Percentiles rank a stretch among this genome's conserved stretches.
Conservation (phyloP, 257 asterid genomes). For the Handroanthus guayacan region DNA sequence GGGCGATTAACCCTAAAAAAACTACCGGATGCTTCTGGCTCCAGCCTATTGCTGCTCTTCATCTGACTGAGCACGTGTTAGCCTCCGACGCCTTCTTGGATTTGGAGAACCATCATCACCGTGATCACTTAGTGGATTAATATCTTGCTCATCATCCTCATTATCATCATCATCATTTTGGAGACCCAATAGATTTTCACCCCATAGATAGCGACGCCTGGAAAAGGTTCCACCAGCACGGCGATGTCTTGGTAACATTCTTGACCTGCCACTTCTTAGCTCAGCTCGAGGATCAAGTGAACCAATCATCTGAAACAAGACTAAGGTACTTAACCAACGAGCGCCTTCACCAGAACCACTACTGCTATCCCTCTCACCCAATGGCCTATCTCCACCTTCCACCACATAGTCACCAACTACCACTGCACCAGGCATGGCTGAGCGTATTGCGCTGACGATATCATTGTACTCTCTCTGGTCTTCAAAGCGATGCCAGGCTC, state of each 20-base stretch:
- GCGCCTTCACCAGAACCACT: slow-evolving; percentile 56
- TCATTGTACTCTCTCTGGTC: slow-evolving; percentile 83
- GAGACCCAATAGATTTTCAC: slow-evolving; percentile 73
- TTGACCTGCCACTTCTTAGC: slow-evolving; percentile 67
- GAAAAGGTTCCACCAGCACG: slow-evolving; percentile 57
- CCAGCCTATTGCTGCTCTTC: slow-evolving; percentile 45
- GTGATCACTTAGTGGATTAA: slow-evolving; percentile 44
- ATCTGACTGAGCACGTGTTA: slow-evolving; percentile 55
- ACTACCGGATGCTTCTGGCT: slow-evolving; percentile 27
- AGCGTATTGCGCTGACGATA: slow-evolving; percentile 74
- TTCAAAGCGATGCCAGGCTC: slow-evolving; percentile 81
- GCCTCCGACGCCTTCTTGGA: slow-evolving; percentile 64
- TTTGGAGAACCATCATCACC: slow-evolving; percentile 49
- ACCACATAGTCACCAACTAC: slow-evolving; percentile 87
- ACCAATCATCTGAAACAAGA: slow-evolving; percentile 87
- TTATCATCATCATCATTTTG: slow-evolving; percentile 46
- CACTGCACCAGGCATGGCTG: slow-evolving; percentile 89
- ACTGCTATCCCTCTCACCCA: slow-evolving; percentile 40
- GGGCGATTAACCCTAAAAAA: background rate
- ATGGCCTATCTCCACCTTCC: slow-evolving; percentile 63
- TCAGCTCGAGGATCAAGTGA: slow-evolving; percentile 66
- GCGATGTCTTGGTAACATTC: slow-evolving; percentile 68
- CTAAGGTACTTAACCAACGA: slow-evolving; percentile 71
- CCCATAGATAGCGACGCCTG: slow-evolving; percentile 83
- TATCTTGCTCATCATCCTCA: slow-evolving; percentile 38